Evolutionary conservation across 2,329 filamentous ascomycete species (phyloP), one percentile per base, ranked within the genome.

Genomic region (Periconia sp.): DNA sequence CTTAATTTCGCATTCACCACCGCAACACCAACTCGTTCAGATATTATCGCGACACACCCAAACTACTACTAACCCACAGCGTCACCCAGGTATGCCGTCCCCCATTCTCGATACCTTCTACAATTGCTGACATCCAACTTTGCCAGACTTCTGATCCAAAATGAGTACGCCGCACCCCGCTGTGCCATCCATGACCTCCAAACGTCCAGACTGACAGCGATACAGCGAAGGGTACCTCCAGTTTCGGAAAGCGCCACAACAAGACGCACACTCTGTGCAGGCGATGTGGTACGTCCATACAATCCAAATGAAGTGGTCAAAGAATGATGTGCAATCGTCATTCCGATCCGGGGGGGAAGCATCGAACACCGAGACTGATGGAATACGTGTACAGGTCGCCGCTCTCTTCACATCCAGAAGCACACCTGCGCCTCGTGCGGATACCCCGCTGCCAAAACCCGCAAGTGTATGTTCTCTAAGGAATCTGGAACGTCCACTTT

Each of bases 391-490:
- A 49, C 66, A 95, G 92, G 93, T 82, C 89, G 90, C 79, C 92
- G 94, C 78, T 96, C 94, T 75, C 88, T 97, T 81, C 94, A 99
- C 89, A 88, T 97, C 83, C 94, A 99, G 86, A 99, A 99, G 90
- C 89, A 96, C 82, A 95, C 92, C 77, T 99, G 94, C 85, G 80
- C 93, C 71, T 86, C 85, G 75, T 99, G 94, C 86, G 94, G 92
- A 79, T 99, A 97, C 84, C 94, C 94, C 77, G 83, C 92, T 77
- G 94, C 94, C 80, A 96, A 96, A 88, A 92, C 85, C 81, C 88
- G 94, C 80, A 95, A 96, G 88, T 99, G 93, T 97, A 96, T 78
- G 93, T 90, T 59, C n/a, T 50, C 52, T 52, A 30, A 49, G 17
- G 14, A 43, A 44, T 45, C 49, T 37, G 33, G 42, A 45, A 50